Conservation (phyloP, 257 asterid species). For the Ilex aquifolium region DNA sequence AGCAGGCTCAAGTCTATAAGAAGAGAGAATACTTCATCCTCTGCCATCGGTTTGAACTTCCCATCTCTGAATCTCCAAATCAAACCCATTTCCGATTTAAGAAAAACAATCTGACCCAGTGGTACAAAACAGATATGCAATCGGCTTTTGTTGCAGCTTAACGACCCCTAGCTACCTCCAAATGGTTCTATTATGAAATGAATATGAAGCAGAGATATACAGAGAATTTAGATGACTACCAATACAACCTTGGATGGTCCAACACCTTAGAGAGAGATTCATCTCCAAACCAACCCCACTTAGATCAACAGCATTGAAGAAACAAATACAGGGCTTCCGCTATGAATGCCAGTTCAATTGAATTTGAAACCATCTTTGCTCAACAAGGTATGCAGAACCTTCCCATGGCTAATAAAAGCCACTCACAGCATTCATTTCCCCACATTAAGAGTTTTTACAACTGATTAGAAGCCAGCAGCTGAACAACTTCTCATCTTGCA, state of each 20-base stretch:
- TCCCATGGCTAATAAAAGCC: slow-evolving; percentile 14
- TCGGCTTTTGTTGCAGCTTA: slow-evolving; percentile 9
- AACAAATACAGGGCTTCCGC: background rate
- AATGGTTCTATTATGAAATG: slow-evolving; percentile 14
- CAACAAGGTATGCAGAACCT: slow-evolving; percentile 9
- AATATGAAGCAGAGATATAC: slow-evolving; percentile 24
- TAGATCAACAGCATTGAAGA: slow-evolving; percentile 7
- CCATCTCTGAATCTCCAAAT: background rate
- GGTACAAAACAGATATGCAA: background rate
- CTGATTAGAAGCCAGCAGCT: slow-evolving; percentile 8
- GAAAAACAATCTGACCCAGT: slow-evolving; percentile 8
- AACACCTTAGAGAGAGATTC: slow-evolving; percentile 7
- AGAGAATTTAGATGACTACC: slow-evolving; percentile 17
- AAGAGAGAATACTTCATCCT: slow-evolving; percentile 9
- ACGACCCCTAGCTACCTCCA: slow-evolving; percentile 8
- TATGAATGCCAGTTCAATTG: slow-evolving; percentile 8
- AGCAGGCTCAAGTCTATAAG: slow-evolving; percentile 17
- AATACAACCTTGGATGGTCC: slow-evolving; percentile 3
- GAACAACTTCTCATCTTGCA: slow-evolving; percentile 1
- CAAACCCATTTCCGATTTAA: slow-evolving; percentile 5
- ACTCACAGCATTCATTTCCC: background rate
- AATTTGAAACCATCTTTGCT: slow-evolving; percentile 11
- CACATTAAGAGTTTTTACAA: background rate
- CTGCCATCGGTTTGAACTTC: slow-evolving; percentile 4
- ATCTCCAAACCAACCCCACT: slow-evolving; percentile 11